These are phyloP conservation scores for Colletotrichum chlorophyti DNA, from an alignment of 2,329 filamentous ascomycete species.

Conservation along the genomic window DNA sequence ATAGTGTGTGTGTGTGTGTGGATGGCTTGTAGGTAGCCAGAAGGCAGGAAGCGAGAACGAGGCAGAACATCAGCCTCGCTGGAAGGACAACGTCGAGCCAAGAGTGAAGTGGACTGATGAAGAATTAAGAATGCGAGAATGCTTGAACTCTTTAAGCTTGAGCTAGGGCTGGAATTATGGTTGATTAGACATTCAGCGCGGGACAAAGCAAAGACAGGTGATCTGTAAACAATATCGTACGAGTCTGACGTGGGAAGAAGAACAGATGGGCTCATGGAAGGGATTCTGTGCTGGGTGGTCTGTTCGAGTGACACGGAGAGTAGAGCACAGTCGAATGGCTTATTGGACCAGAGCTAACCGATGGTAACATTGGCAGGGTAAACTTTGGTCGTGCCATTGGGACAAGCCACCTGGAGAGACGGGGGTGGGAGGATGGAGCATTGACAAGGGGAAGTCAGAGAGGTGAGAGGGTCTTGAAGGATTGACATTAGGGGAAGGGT, in stretches of 20 bases:
- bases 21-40: neutral
- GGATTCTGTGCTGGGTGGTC: conserved; percentile 21
- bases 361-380: too few species aligned
- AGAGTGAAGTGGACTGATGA: conserved; percentile 14
- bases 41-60: conserved; percentile 14
- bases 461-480: neutral
- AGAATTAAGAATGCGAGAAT: conserved; percentile 12
- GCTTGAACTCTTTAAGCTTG: conserved; percentile 26
- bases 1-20: neutral
- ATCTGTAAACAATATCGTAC: conserved; percentile 30
- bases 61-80: conserved; percentile 23
- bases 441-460: neutral
- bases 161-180: conserved; percentile 18
- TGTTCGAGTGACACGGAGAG: conserved; percentile 13
- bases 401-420: too few species aligned
- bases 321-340: neutral
- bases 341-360: conserved; percentile 12
- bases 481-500: conserved; percentile 16
- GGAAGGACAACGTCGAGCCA: conserved; percentile 18
- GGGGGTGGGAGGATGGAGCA: too few species aligned
- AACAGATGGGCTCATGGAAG: conserved; percentile 26
- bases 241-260: conserved; percentile 23
- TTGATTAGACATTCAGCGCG: conserved; percentile 12
- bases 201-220: conserved; percentile 26
- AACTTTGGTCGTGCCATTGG: too few species aligned